These are phyloP conservation scores for Hemisphaericaspora lyxosophila DNA, from an alignment of 1,139 yeast species.

Conservation along the genomic window DNA sequence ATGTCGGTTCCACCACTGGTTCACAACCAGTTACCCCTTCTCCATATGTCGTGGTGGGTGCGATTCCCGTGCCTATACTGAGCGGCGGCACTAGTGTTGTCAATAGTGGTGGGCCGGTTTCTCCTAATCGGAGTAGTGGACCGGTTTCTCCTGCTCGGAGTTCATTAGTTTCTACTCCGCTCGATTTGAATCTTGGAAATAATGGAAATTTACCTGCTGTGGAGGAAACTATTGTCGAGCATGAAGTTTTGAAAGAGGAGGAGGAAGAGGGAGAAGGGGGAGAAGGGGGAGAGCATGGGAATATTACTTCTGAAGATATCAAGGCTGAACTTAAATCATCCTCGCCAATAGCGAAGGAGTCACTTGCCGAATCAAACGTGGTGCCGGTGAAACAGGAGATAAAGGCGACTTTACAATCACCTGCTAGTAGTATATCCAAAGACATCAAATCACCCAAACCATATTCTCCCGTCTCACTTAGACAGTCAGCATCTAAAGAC, in stretches of 20 bases:
- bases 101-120: no score
- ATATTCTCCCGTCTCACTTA: neutral
- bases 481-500: neutral
- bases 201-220: slow-evolving; percentile 13
- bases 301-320: neutral
- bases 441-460: neutral
- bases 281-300: neutral
- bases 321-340: neutral
- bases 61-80: neutral
- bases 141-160: neutral
- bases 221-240: slow-evolving; percentile 13
- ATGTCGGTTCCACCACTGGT: slow-evolving; percentile 4
- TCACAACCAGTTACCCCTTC: slow-evolving; percentile 4
- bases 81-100: slow-evolving; percentile 1
- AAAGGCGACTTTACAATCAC: neutral
- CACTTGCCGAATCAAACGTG: neutral
- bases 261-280: slow-evolving; percentile 6
- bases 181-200: slow-evolving; percentile 2
- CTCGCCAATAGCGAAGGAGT: neutral
- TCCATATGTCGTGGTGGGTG: neutral
- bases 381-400: neutral
- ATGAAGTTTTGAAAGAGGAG: slow-evolving; percentile 9
- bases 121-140: neutral
- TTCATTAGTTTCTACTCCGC: neutral
- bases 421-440: neutral